Base-by-base conservation (phyloP, 768 basidiomycete species). In the Cyclocybe aegerita region DNA sequence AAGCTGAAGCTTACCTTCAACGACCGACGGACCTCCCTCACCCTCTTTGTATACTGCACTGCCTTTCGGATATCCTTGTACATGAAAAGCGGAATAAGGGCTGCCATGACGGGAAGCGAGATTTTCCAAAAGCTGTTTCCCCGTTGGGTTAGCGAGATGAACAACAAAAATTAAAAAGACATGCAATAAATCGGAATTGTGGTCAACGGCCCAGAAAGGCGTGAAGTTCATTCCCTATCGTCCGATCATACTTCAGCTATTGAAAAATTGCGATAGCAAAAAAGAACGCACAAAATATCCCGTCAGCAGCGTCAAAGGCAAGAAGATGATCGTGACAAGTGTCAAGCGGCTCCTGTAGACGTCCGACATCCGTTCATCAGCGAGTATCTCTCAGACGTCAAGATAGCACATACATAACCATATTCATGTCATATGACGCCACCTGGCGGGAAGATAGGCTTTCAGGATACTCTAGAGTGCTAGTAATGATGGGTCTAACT, bases 181-280 rank as follows among this genome's bases (percentile, higher is more conserved):
- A 29, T 60, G 81, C 82, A 83, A 56, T 10, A 71, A 10, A 55
- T 83, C 82, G 8, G 73, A 70, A 47, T 74, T 45, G 1, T 61
- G 31, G 0, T 77, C 39, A 7, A 81, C 67, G 31, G 75, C 68
- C 77, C 76, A 81, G 74, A 86, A 81, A 15, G 45, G 17, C 0
- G 63, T 48, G 60, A 88, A 89, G 65, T 87, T 86, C 86, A 87
- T 87, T 40, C 86, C 84, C 85, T 86, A 55, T 8, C 50, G 36
- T 42, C 16, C n/a, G 30, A 34, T 33, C 31, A 16, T 39, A 38
- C 6, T 15, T 53, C 9, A 50, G 38, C 39, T 16, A 35, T 15
- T 17, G 4, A 12, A 10, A 9, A 6, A 31, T 12, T 3, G 5
- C 3, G 7, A 41, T 9, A 37, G 23, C 14, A n/a, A 23, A 42